Evolutionary conservation across 2,329 filamentous ascomycete species (phyloP).

Genomic region (Fusarium sp.): DNA sequence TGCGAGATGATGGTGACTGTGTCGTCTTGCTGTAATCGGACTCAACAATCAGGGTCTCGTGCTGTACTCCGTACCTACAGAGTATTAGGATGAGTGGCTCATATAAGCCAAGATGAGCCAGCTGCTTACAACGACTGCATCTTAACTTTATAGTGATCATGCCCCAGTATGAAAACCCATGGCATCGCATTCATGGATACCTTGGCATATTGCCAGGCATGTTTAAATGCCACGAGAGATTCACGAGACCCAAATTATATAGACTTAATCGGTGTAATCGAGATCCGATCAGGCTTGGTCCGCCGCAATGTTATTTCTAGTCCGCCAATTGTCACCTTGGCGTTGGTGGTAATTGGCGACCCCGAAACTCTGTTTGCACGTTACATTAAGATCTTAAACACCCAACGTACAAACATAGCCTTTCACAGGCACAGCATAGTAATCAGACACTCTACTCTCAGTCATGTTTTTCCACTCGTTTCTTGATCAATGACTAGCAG

Average conservation of each 20-base stretch:
- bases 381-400: neutral
- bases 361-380: conserved; percentile 18
- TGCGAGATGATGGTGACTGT: neutral
- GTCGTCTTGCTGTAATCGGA: conserved; percentile 5
- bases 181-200: neutral
- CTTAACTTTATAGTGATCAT: neutral
- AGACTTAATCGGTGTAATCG: conserved; percentile 37
- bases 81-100: neutral
- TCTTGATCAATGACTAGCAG: neutral
- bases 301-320: conserved; percentile 6
- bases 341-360: neutral
- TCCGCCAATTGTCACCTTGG: conserved; percentile 8
- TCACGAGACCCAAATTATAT: neutral
- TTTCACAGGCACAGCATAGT: neutral
- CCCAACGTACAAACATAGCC: neutral
- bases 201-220: neutral
- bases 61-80: neutral
- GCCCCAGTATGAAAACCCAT: neutral
- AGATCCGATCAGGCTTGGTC: conserved; percentile 40
- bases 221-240: neutral
- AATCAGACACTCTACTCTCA: neutral
- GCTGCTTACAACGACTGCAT: neutral
- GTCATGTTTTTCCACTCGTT: neutral
- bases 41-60: neutral
- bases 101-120: neutral